phyloP scores from a whole-genome alignment of 495 filamentous ascomycete species.

The Xylaria grammica region DNA sequence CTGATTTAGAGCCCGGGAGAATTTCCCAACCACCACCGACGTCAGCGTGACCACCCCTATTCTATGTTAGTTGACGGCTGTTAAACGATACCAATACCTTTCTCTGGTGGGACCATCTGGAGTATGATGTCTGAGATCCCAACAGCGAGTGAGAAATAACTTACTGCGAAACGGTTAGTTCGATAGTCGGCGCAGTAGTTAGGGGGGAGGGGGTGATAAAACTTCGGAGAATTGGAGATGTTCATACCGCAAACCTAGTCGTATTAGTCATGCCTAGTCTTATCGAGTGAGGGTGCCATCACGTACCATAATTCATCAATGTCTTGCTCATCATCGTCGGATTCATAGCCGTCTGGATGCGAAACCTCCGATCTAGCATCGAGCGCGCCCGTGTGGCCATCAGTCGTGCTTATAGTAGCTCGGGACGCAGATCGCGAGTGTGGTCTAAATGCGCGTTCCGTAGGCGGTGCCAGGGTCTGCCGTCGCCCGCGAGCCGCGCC shows the following conservation, averaged over 20 bases:
- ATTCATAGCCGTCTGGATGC: conserved; percentile 47
- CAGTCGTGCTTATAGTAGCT: conserved; percentile 29
- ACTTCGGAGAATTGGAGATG: background rate
- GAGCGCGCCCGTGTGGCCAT: conserved; percentile 4
- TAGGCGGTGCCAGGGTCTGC: conserved; percentile 28
- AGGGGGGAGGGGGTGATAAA: background rate
- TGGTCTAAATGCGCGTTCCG: conserved; percentile 32
- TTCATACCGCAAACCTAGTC: conserved; percentile 56
- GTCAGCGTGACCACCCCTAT: conserved; percentile 73
- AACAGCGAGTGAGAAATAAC: background rate
- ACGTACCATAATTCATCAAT: conserved; percentile 76
- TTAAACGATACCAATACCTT: background rate
- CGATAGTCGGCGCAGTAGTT: background rate
- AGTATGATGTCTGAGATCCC: background rate
- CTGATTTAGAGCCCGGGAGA: conserved; percentile 57
- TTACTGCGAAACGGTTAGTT: conserved; percentile 23
- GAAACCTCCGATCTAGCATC: conserved; percentile 19
- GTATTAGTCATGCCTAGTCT: background rate
- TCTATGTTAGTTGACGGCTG: background rate
- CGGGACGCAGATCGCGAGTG: conserved; percentile 36
- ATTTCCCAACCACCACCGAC: conserved; percentile 85
- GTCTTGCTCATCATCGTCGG: conserved; percentile 71
- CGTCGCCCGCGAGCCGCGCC: conserved; percentile 30
- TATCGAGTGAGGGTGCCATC: background rate
- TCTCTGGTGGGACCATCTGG: background rate